Percentiles rank a stretch among this genome's conserved stretches.
Conservation (phyloP, 257 asterid genomes). For the Mitragyna speciosa region DNA sequence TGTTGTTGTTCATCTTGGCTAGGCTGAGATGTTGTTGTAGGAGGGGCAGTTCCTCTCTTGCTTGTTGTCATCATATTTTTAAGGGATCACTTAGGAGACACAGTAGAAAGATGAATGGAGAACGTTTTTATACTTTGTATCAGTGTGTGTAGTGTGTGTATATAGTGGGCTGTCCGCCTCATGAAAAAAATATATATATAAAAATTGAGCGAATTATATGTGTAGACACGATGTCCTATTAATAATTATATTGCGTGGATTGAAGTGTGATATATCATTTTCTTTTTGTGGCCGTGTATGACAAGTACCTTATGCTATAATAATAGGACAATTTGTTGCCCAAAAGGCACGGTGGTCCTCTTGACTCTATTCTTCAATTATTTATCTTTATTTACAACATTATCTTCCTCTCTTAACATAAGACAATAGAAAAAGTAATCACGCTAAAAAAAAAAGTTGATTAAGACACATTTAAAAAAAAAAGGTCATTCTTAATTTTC, state of each 20-base stretch:
- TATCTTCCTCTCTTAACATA: neutral
- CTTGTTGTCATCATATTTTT: slow-evolving; percentile 31
- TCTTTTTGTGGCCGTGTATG: slow-evolving; percentile 34
- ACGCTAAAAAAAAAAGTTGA: neutral
- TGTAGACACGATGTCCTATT: neutral
- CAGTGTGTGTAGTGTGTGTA: neutral
- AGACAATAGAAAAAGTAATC: neutral
- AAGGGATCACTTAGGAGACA: neutral
- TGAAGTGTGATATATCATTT: slow-evolving; percentile 21
- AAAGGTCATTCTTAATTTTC: neutral
- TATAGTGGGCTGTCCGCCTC: slow-evolving; percentile 30
- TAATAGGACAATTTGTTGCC: slow-evolving; percentile 19
- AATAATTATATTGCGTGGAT: slow-evolving; percentile 14
- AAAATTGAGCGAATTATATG: neutral
- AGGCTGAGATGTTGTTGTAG: slow-evolving; percentile 2
- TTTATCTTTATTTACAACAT: neutral
- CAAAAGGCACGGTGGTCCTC: slow-evolving; percentile 12
- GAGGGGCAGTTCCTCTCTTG: slow-evolving; percentile 25
- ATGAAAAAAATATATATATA: slow-evolving; percentile 3
- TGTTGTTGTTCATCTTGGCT: neutral
- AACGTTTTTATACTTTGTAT: neutral
- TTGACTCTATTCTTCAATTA: neutral
- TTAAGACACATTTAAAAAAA: neutral
- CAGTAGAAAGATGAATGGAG: neutral
- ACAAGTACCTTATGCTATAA: slow-evolving; percentile 19